phyloP scores from a whole-genome alignment of 257 asterid species.

The Solanum arcanum region DNA sequence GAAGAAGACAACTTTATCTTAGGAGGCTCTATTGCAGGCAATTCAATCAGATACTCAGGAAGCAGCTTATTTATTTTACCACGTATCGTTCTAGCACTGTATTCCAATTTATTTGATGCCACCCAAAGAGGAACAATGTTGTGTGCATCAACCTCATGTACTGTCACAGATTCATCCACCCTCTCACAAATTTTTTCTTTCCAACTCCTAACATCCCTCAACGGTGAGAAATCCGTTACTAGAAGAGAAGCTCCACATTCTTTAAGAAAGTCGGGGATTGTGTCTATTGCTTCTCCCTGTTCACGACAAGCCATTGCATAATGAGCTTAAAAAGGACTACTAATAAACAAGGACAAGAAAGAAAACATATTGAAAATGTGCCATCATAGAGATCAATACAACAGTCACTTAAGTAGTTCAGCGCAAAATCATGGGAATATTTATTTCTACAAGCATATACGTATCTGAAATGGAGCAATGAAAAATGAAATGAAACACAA shows the following conservation, averaged over 20 bases:
- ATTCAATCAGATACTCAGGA: constrained; percentile 65
- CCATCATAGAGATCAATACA: neutral
- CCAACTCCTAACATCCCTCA: constrained; percentile 74
- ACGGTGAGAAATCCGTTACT: constrained; percentile 93
- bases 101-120: constrained; percentile 82
- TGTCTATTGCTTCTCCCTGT: constrained; percentile 85
- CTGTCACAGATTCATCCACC: constrained; percentile 44
- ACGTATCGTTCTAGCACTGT: constrained; percentile 80
- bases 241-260: constrained; percentile 85
- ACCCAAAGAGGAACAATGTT: constrained; percentile 90
- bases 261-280: constrained; percentile 59
- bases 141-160: constrained; percentile 93
- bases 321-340: neutral
- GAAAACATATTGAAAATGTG: neutral
- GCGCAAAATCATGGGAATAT: neutral
- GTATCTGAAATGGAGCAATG: neutral
- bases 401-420: neutral
- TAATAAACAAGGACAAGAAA: neutral
- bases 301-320: neutral
- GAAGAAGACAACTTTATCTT: constrained; percentile 42
- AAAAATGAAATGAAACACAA: neutral
- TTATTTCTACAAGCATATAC: neutral
- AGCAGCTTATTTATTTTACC: constrained; percentile 69
- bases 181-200: constrained; percentile 53
- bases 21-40: constrained; percentile 45